These are phyloP conservation scores for Lodderomyces margitis DNA, from an alignment of 1,139 yeast genomes.

Conservation along the genomic window DNA sequence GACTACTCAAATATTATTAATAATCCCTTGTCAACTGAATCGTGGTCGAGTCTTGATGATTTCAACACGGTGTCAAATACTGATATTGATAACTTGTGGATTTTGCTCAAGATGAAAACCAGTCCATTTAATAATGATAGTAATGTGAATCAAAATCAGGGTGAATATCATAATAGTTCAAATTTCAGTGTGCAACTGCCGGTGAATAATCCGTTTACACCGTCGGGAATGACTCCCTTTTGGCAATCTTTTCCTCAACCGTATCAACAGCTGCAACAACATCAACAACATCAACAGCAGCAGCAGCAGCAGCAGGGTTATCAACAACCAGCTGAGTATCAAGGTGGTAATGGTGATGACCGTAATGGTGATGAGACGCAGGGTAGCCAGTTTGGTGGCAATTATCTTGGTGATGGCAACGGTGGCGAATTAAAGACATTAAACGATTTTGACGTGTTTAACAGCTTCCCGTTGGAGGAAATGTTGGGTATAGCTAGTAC, in stretches of 20 bases:
- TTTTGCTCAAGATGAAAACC: conserved; percentile 21
- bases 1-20: background rate
- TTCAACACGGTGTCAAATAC: conserved; percentile 25
- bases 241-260: conserved; percentile 1
- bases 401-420: background rate
- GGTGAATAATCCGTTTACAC: background rate
- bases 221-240: background rate
- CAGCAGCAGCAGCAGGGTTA: background rate
- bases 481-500: conserved; percentile 7
- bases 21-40: conserved; percentile 5
- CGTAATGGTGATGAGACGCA: background rate
- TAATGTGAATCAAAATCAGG: background rate
- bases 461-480: conserved; percentile 7
- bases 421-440: conserved; percentile 1
- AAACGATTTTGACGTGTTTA: conserved; percentile 7
- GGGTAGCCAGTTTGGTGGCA: background rate
- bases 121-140: background rate
- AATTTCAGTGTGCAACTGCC: no score
- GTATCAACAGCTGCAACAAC: background rate
- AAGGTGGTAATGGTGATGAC: background rate
- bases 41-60: conserved; percentile 17
- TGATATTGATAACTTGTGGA: conserved; percentile 41
- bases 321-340: background rate
- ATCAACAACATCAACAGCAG: background rate
- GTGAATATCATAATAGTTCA: background rate